These are phyloP conservation scores for Cyclotella kingstonii DNA, from an alignment of 108 stramenopile genomes.

Conservation along the genomic window DNA sequence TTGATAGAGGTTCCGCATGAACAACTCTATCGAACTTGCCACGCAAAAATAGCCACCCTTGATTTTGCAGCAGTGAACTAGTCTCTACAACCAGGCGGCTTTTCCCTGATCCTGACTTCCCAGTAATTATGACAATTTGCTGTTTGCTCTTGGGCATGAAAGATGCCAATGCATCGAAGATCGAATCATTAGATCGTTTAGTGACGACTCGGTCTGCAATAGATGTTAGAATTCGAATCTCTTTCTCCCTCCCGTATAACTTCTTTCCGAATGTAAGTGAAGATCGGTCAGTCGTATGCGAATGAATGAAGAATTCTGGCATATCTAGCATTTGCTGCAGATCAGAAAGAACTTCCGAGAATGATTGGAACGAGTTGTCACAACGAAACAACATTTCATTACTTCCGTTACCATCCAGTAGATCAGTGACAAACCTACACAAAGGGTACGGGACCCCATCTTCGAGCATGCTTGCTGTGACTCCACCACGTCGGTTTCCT, in stretches of 20 bases:
- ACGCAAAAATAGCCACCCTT: constrained; percentile 15
- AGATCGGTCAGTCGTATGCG: not conserved
- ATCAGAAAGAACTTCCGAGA: constrained; percentile 17
- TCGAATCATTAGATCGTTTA: not conserved
- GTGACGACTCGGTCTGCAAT: not conserved
- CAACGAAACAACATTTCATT: constrained; percentile 12
- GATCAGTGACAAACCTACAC: constrained; percentile 16
- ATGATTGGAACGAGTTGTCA: constrained; percentile 12
- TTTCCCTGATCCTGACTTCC: constrained; percentile 61
- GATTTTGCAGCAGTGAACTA: not conserved
- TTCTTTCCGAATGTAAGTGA: constrained; percentile 12
- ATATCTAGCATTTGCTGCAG: constrained; percentile 22
- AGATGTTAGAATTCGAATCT: not conserved
- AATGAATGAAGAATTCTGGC: constrained; percentile 11
- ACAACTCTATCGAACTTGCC: constrained; percentile 23
- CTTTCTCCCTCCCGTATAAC: constrained; percentile 12
- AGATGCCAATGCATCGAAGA: not conserved
- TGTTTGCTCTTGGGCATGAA: not conserved
- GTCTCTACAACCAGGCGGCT: constrained; percentile 30
- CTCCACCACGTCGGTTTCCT: constrained; percentile 4
- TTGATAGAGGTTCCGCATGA: constrained; percentile 3
- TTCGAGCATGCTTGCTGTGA: constrained; percentile 6
- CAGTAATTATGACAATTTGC: constrained; percentile 32
- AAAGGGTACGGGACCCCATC: constrained; percentile 20
- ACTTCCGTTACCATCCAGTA: constrained; percentile 5